phyloP scores from a whole-genome alignment of 495 filamentous ascomycete genomes.

The Hyaloscypha variabilis region DNA sequence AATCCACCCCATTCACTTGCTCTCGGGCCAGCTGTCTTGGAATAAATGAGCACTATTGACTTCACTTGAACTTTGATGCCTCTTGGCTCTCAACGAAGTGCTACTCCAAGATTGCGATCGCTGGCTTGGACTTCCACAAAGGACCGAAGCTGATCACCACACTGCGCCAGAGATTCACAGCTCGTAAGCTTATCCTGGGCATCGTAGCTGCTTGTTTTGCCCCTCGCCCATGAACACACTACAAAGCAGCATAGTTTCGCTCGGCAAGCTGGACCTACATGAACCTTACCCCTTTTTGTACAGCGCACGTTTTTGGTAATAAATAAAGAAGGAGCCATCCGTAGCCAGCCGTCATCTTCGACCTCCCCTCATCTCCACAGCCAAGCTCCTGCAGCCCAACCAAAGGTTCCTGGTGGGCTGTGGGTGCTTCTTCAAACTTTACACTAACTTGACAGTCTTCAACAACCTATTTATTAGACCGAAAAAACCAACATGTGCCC shows the following conservation, averaged over 20 bases:
- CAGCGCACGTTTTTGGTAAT: too few relatives aligned
- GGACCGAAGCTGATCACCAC: background rate
- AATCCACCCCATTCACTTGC: background rate
- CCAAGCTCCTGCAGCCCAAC: background rate
- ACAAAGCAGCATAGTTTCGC: too few relatives aligned
- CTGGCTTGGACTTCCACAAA: background rate
- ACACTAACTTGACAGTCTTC: background rate
- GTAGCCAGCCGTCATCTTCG: background rate
- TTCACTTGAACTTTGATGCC: background rate
- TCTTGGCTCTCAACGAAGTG: background rate
- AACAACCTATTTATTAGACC: background rate
- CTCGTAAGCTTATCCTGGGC: too few relatives aligned
- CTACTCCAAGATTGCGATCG: background rate
- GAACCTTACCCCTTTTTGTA: too few relatives aligned
- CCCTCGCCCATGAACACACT: too few relatives aligned
- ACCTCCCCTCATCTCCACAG: background rate
- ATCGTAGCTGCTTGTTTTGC: too few relatives aligned
- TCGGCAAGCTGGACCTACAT: too few relatives aligned
- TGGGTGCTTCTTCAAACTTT: background rate
- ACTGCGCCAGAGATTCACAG: background rate
- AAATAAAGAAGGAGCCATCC: too few relatives aligned
- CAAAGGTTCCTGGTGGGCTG: background rate
- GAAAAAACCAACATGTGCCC: background rate
- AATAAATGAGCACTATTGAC: too few relatives aligned
- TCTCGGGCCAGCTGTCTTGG: background rate